Conservation (phyloP, 1,284 basidiomycete species). For the Spongispora temasekensis region DNA sequence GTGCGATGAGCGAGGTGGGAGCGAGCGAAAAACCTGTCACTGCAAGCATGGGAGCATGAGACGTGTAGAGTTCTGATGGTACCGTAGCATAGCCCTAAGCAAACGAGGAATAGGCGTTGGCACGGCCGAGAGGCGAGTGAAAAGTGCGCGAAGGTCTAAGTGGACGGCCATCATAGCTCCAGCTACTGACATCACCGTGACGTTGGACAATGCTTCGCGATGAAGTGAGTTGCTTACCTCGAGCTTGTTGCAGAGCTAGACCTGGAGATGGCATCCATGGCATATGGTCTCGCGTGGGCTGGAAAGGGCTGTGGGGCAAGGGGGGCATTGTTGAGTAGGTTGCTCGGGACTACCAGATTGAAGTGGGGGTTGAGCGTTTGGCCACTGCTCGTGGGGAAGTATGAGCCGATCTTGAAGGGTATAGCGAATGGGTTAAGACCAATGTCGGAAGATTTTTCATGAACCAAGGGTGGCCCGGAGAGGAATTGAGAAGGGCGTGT, state of each 20-base stretch:
- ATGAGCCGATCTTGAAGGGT: constrained; percentile 29
- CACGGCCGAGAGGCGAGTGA: constrained; percentile 13
- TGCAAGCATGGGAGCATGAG: constrained; percentile 27
- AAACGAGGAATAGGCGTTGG: constrained; percentile 23
- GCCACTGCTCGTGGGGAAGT: constrained; percentile 3
- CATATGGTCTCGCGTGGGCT: constrained; percentile 18
- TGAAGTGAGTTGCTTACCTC: constrained; percentile 28
- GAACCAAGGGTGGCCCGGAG: constrained; percentile 7
- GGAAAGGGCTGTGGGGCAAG: constrained; percentile 35
- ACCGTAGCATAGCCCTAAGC: constrained; percentile 13
- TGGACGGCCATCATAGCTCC: constrained; percentile 32
- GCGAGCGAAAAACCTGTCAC: constrained; percentile 3
- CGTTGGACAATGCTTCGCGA: not conserved
- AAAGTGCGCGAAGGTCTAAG: constrained; percentile 17
- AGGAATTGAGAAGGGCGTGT: constrained; percentile 17
- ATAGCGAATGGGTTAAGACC: constrained; percentile 38
- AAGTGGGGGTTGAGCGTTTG: constrained; percentile 11
- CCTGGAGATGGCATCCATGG: constrained; percentile 32
- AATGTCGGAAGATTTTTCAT: constrained; percentile 23
- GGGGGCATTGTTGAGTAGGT: constrained; percentile 25
- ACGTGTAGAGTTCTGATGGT: constrained; percentile 3
- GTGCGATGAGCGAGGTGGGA: constrained; percentile 13
- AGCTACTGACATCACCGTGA: constrained; percentile 25
- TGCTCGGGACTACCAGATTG: constrained; percentile 7
- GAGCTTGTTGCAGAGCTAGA: constrained; percentile 39